phyloP scores from a whole-genome alignment of 2,329 filamentous ascomycete genomes.

The Paecilomyces variotii region DNA sequence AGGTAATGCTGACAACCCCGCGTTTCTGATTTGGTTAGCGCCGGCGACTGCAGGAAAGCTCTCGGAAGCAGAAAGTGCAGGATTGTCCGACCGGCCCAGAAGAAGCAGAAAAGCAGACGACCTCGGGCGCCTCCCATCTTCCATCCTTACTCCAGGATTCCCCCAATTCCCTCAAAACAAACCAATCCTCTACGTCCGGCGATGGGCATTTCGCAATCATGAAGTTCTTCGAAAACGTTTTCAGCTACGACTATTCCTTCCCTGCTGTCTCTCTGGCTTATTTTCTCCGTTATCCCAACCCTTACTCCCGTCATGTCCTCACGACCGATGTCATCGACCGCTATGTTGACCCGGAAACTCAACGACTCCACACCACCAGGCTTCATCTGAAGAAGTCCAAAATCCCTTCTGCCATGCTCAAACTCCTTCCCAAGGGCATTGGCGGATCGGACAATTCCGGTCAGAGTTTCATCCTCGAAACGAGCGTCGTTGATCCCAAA shows the following conservation, averaged over 20 bases:
- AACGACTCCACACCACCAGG: constrained; percentile 53
- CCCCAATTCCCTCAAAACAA: neutral
- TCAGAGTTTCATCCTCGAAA: constrained; percentile 57
- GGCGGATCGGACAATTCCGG: constrained; percentile 51
- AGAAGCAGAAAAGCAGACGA: constrained; percentile 5
- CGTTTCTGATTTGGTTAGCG: constrained; percentile 1
- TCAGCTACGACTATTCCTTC: constrained; percentile 58
- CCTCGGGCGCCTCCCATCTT: constrained; percentile 1
- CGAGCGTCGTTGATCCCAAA: constrained; percentile 52
- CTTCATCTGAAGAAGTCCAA: constrained; percentile 58
- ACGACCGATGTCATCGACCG: constrained; percentile 60
- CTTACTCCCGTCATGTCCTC: constrained; percentile 57
- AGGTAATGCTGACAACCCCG: neutral
- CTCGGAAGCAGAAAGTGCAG: neutral
- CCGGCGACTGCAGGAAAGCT: neutral
- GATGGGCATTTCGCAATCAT: constrained; percentile 28
- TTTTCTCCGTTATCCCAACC: constrained; percentile 62
- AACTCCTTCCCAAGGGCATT: constrained; percentile 52
- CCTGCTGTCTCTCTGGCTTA: constrained; percentile 59
- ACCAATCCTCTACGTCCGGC: neutral
- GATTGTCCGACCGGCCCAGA: neutral
- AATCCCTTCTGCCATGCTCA: constrained; percentile 52
- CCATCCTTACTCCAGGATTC: neutral
- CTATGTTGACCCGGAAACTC: constrained; percentile 51
- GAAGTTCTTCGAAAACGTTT: constrained; percentile 48